Conservation (phyloP, 179 eudicot genomes). For the Silene noctiflora region DNA sequence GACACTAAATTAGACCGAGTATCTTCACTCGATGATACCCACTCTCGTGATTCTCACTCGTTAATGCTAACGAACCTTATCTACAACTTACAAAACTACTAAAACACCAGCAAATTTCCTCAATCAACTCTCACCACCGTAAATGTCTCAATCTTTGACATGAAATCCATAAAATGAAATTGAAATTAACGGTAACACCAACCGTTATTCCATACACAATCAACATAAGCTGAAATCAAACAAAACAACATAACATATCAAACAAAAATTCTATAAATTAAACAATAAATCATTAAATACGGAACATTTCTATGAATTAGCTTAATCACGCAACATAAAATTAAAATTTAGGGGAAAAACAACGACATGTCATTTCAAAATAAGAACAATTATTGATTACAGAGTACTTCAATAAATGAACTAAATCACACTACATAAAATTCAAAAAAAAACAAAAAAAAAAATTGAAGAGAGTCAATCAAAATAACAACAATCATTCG, state of each 20-base stretch:
- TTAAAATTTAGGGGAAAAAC: not conserved
- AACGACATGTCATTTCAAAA: not conserved
- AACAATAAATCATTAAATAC: not conserved
- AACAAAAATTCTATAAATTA: not conserved
- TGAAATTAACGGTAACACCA: not conserved
- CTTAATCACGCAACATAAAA: not conserved
- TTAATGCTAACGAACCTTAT: not conserved
- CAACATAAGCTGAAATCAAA: not conserved
- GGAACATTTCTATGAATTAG: not conserved
- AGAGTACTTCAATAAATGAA: not conserved
- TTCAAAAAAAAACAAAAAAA: not conserved
- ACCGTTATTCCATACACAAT: not conserved
- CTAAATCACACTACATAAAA: not conserved
- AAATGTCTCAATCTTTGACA: not conserved
- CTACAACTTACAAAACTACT: not conserved
- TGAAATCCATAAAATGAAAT: not conserved
- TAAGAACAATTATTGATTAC: not conserved
- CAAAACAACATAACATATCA: not conserved
- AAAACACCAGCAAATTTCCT: slow-evolving; percentile 3
- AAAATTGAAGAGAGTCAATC: slow-evolving; percentile 25
- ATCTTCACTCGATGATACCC: not conserved
- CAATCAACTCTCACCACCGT: not conserved
- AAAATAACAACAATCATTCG: too few species aligned
- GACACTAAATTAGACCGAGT: too few species aligned
- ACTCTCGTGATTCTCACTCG: not conserved